Percentiles rank a stretch among this genome's conserved stretches.
Evolutionary conservation across 2,329 filamentous ascomycete species (phyloP).

Genomic region (Penicillium sp.): DNA sequence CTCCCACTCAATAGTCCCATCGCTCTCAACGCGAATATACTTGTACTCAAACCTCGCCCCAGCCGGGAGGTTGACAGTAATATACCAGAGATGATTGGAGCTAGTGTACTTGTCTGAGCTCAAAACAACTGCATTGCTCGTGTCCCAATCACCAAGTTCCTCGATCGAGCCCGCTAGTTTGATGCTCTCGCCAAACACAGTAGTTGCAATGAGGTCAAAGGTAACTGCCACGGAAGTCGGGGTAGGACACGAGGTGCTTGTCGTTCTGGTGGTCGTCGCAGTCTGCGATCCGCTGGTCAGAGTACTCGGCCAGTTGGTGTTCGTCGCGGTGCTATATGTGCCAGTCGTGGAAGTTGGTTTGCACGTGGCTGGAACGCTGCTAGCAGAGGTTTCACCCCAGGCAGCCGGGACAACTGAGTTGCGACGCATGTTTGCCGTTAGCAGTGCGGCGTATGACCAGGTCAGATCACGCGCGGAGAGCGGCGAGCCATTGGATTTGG

Average conservation of each 20-base stretch:
- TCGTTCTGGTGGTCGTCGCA: conserved; percentile 22
- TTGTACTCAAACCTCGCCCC: conserved; percentile 61
- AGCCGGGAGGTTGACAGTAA: conserved; percentile 50
- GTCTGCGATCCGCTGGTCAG: conserved; percentile 19
- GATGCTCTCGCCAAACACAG: conserved; percentile 59
- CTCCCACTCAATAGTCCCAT: conserved; percentile 60
- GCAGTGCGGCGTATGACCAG: conserved; percentile 43
- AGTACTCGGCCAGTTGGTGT: conserved; percentile 31
- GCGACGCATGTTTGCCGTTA: conserved; percentile 35
- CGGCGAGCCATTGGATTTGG: conserved; percentile 30
- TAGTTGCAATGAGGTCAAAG: conserved; percentile 56
- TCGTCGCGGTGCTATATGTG: conserved; percentile 31
- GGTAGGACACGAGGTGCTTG: conserved; percentile 7
- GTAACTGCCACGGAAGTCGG: conserved; percentile 54
- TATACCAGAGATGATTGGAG: conserved; percentile 58
- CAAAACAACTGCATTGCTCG: conserved; percentile 51
- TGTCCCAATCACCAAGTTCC: conserved; percentile 60
- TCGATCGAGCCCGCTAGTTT: conserved; percentile 58
- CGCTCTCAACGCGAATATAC: conserved; percentile 56
- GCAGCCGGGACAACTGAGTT: conserved; percentile 30
- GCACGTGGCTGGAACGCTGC: conserved; percentile 30
- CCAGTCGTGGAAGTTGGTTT: conserved; percentile 29
- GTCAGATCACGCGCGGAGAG: conserved; percentile 42
- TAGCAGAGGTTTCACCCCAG: conserved; percentile 33
- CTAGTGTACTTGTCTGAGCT: conserved; percentile 56